Percentiles rank a stretch among this genome's conserved stretches.
Conservation (phyloP, 1,139 yeast genomes). For the Martiniozyma asiatica region DNA sequence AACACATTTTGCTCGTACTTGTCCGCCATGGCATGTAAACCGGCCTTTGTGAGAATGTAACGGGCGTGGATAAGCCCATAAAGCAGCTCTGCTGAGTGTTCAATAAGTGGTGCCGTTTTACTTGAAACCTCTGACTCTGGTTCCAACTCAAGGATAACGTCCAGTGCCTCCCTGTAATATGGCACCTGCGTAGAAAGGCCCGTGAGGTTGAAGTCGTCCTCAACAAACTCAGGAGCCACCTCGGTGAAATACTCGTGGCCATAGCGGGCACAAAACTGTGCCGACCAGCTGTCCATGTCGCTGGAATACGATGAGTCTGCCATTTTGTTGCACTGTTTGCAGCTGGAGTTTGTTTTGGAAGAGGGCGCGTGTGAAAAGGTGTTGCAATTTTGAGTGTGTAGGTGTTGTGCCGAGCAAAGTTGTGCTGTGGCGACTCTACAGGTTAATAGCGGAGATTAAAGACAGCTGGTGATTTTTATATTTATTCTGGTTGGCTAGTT, state of each 20-base stretch:
- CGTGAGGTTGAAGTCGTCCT: conserved; percentile 91
- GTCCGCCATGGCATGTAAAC: conserved; percentile 90
- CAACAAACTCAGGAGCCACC: conserved; percentile 85
- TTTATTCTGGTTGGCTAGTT: no score
- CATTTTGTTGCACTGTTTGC: no score
- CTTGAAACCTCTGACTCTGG: conserved; percentile 50
- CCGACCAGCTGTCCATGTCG: conserved; percentile 80
- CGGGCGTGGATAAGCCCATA: conserved; percentile 94
- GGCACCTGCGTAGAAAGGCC: conserved; percentile 83
- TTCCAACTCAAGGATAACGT: conserved; percentile 79
- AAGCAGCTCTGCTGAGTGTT: conserved; percentile 81
- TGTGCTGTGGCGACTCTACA: no score
- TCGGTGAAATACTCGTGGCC: conserved; percentile 93
- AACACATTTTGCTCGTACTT: conserved; percentile 83
- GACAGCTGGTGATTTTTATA: no score
- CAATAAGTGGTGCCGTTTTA: conserved; percentile 64
- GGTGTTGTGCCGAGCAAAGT: no score
- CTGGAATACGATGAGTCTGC: conserved; percentile 11
- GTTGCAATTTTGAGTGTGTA: no score
- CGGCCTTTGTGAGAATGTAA: conserved; percentile 78
- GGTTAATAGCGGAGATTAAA: no score
- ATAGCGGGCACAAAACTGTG: conserved; percentile 73
- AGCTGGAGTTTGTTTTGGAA: no score
- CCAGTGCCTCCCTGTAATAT: conserved; percentile 83
- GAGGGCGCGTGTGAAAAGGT: no score